A percentile compares a stretch with the other conserved stretches of the same genome.
Evolutionary conservation across 257 asterid species (phyloP).

Genomic region (Vinca minor): DNA sequence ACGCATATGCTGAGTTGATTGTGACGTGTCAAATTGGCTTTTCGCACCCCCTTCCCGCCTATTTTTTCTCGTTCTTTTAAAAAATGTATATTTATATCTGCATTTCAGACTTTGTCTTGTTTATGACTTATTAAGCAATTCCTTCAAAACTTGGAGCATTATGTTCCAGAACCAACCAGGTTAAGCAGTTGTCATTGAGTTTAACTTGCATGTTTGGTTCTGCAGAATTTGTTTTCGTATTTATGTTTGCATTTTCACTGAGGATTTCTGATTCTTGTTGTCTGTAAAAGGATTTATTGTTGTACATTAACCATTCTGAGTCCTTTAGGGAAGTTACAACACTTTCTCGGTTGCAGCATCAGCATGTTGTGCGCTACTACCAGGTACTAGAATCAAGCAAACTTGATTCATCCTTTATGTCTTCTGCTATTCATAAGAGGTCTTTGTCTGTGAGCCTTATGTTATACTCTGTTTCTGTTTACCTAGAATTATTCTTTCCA

Average conservation of each 20-base stretch:
- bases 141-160: background rate
- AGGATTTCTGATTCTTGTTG: background rate
- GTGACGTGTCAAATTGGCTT: background rate
- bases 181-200: background rate
- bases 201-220: background rate
- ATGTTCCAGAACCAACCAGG: no score
- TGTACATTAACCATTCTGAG: background rate
- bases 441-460: background rate
- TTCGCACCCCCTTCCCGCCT: background rate
- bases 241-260: background rate
- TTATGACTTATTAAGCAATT: background rate
- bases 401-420: slow-evolving; percentile 10
- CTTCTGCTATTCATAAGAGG: background rate
- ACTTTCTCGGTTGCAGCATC: slow-evolving; percentile 92
- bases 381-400: slow-evolving; percentile 50
- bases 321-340: slow-evolving; percentile 83
- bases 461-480: background rate
- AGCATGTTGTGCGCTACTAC: slow-evolving; percentile 92
- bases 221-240: background rate
- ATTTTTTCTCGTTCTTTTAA: background rate
- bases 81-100: background rate
- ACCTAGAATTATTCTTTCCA: background rate
- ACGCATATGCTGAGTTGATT: background rate
- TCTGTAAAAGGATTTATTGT: background rate
- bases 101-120: background rate